Evolutionary conservation across 345 rosid species (phyloP), one percentile per base, ranked within the genome.

Genomic region (Mercurialis annua): DNA sequence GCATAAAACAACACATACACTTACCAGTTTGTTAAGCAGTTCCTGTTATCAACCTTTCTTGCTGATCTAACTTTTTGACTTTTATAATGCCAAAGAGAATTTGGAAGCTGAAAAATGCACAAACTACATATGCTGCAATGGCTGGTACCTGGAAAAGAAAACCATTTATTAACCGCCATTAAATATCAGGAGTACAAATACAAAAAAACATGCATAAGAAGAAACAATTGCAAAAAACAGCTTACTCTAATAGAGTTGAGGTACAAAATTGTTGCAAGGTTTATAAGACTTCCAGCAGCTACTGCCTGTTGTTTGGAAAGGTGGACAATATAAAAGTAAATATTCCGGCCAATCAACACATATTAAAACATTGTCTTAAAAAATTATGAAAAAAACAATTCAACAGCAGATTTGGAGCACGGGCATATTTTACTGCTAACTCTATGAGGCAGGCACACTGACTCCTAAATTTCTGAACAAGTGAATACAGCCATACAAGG

Each of bases 211-310:
- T 31, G 48, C 43, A 47, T 30, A 64, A 18, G 15, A 49, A 1
- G 16, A 59, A 2, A 27, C n/a, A 62, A 33, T 5, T 46, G 55
- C 15, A 60, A 46, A 9, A 16, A 64, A 65, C 20, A 71, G 76
- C 92, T 87, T 84, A 90, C 98, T 72, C 81, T 80, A 58, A 93
- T 63, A n/a, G 97, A 85, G 64, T 93, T 87, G 68, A 93, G 92
- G 80, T 84, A 85, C 80, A 92, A 82, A 77, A 90, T 82, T 63
- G 98, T 92, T 62, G 92, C 98, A 6, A 93, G 91, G 80, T 93
- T 93, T 68, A 93, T 73, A 72, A 93, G 81, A 79, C 98, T 93
- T 79, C 96, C 97, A 69, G 94, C 92, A 71, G 96, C 99, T 54
- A 94, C 94, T 17, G 89, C 89, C 98, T 93, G 90, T 76, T 64